A percentile compares a stretch with the other conserved stretches of the same genome.
Conservation (phyloP, 2,329 filamentous ascomycete genomes). For the Coniochaeta prunicola region DNA sequence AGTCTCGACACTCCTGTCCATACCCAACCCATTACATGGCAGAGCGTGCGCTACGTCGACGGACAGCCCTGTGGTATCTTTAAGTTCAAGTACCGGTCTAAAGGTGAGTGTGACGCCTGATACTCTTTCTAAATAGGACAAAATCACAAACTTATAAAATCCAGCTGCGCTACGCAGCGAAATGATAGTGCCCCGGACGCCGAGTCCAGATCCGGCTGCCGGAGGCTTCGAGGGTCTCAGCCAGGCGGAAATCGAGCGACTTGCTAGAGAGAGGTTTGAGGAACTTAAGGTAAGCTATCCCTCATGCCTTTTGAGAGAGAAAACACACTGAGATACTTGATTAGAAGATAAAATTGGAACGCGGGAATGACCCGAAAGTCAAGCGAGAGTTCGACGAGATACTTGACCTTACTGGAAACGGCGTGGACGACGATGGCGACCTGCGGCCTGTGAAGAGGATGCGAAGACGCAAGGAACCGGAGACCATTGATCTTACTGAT, state of each 20-base stretch:
- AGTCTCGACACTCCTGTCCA: not conserved
- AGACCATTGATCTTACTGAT: not conserved
- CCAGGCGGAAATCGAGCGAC: not conserved
- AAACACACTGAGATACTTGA: too few species aligned
- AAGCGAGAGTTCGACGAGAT: not conserved
- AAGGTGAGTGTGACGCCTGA: not conserved
- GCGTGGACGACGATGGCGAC: not conserved
- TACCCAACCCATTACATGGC: not conserved
- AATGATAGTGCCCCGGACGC: not conserved
- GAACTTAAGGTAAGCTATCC: not conserved
- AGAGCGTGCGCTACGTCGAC: not conserved
- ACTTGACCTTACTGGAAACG: not conserved
- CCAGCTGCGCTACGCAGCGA: not conserved
- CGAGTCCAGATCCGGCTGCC: not conserved
- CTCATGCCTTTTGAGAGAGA: too few species aligned
- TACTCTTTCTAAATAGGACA: not conserved
- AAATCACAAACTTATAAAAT: not conserved
- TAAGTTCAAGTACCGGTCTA: not conserved
- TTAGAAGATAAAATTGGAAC: too few species aligned
- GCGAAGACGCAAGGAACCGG: not conserved
- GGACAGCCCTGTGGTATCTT: not conserved
- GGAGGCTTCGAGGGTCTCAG: not conserved
- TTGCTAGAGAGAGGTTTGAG: not conserved
- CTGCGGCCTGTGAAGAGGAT: not conserved
- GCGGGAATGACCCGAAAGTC: too few species aligned